These are phyloP conservation scores for Penicillium roqueforti DNA, from an alignment of 495 filamentous ascomycete species.

Conservation along the genomic window DNA sequence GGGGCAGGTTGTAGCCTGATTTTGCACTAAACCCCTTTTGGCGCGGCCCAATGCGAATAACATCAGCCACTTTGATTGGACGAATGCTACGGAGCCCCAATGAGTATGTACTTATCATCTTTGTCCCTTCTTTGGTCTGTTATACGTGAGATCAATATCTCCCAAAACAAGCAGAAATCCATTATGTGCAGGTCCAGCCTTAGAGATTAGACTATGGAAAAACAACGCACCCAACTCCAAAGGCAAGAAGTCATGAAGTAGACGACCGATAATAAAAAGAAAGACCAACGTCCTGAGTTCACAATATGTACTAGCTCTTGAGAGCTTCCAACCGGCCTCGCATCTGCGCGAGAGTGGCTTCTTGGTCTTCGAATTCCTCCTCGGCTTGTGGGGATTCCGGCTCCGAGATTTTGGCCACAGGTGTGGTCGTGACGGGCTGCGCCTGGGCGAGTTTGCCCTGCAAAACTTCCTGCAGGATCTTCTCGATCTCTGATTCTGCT, in stretches of 20 bases:
- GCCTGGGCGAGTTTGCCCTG: conserved; percentile 75
- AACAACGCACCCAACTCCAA: conserved; percentile 16
- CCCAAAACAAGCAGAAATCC: neutral
- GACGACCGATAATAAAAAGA: neutral
- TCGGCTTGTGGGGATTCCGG: conserved; percentile 22
- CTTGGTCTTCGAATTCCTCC: conserved; percentile 77
- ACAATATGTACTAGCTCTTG: conserved; percentile 60
- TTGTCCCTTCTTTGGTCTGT: neutral
- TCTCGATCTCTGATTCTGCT: conserved; percentile 86
- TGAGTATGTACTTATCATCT: neutral
- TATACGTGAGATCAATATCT: neutral
- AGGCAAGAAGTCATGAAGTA: neutral
- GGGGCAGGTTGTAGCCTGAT: conserved; percentile 1
- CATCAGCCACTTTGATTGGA: neutral
- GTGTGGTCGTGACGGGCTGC: conserved; percentile 46
- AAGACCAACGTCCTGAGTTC: neutral
- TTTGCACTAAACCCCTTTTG: conserved; percentile 4
- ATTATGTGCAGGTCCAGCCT: conserved; percentile 23
- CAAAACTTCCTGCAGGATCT: conserved; percentile 83
- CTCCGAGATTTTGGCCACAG: conserved; percentile 50
- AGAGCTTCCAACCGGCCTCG: conserved; percentile 83
- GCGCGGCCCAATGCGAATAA: neutral
- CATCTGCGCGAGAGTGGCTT: conserved; percentile 90
- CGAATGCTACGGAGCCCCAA: neutral
- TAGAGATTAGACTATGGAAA: conserved; percentile 15